These are phyloP conservation scores for Linnemannia zychae DNA, from an alignment of 192 early-diverging fungal genomes.

Conservation along the genomic window DNA sequence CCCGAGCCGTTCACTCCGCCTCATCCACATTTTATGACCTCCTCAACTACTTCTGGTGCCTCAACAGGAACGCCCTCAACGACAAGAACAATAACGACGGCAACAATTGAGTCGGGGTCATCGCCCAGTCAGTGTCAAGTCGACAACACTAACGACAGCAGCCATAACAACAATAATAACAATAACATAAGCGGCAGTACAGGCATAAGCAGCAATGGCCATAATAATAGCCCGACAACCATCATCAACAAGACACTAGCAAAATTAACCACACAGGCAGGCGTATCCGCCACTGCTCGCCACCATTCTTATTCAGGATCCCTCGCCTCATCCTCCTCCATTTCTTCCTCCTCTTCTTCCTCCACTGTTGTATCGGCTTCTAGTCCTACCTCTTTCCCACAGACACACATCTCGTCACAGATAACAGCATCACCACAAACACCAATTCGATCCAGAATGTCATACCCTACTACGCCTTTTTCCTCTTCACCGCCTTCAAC, in stretches of 20 bases:
- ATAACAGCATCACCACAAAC: too few relatives aligned
- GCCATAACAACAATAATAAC: not conserved
- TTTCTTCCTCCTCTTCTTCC: not conserved
- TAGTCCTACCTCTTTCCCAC: not conserved
- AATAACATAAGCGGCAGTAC: not conserved
- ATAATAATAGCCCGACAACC: not conserved
- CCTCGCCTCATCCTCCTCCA: conserved; percentile 10
- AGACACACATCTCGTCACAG: not conserved
- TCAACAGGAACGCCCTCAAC: too few relatives aligned
- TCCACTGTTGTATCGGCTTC: not conserved
- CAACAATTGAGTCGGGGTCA: not conserved
- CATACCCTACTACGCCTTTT: not conserved
- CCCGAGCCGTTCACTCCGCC: not conserved
- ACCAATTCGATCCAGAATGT: not conserved
- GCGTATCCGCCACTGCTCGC: not conserved
- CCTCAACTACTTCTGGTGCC: too few relatives aligned
- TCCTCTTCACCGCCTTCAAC: not conserved
- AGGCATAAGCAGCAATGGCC: too few relatives aligned
- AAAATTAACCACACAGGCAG: not conserved
- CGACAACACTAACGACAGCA: not conserved
- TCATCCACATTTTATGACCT: not conserved
- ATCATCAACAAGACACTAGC: conserved; percentile 23
- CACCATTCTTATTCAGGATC: conserved; percentile 18
- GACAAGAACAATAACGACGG: not conserved
- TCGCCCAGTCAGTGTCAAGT: not conserved